These are phyloP conservation scores for Avena atlantica DNA, from an alignment of 176 grass and related monocot species.

Conservation along the genomic window DNA sequence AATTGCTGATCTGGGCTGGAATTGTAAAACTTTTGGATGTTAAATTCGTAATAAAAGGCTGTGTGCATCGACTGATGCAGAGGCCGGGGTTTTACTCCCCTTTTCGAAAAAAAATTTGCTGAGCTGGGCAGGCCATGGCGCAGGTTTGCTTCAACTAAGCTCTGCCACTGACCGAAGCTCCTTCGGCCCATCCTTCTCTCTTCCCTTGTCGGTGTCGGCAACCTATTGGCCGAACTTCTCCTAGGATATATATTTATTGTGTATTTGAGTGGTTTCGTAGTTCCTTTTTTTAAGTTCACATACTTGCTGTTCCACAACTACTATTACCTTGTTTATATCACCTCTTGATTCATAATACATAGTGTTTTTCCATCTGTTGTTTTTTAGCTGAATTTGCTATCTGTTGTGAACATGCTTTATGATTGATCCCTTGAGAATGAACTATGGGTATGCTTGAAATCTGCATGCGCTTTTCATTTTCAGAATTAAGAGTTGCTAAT, in stretches of 20 bases:
- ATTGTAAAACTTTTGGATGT: too few species aligned
- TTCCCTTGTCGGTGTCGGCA: background rate
- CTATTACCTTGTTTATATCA: conserved; percentile 31
- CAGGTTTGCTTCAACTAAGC: too few species aligned
- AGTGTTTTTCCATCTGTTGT: conserved; percentile 30
- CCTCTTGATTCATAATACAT: background rate
- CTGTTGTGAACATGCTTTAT: conserved; percentile 19
- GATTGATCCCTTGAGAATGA: background rate
- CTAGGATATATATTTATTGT: background rate
- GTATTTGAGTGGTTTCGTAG: background rate
- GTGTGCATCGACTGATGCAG: too few species aligned
- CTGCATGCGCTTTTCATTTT: conserved; percentile 17
- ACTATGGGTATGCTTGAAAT: background rate
- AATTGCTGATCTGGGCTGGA: too few species aligned
- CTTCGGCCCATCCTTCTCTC: background rate
- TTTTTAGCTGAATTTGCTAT: conserved; percentile 16
- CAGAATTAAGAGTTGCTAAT: background rate
- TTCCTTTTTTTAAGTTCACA: conserved; percentile 12
- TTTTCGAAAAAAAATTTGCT: too few species aligned
- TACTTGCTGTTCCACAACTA: conserved; percentile 19
- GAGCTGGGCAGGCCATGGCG: too few species aligned
- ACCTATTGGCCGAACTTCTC: background rate
- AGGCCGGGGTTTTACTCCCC: too few species aligned
- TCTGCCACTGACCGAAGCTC: background rate
- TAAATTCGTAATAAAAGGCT: too few species aligned